phyloP scores from a whole-genome alignment of 1,284 basidiomycete genomes.

The Cystobasidium pallidum region DNA sequence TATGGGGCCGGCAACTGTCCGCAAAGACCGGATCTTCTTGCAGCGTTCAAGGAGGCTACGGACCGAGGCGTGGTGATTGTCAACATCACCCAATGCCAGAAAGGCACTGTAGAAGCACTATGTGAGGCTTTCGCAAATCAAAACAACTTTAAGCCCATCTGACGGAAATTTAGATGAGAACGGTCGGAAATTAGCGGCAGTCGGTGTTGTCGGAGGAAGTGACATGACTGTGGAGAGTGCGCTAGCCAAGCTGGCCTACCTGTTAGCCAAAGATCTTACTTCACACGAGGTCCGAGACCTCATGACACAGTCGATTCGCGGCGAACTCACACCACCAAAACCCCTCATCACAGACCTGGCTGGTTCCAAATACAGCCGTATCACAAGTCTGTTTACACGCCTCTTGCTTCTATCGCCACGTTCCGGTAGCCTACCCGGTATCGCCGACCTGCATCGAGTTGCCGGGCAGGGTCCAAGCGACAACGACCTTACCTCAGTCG shows the following conservation, averaged over 20 bases:
- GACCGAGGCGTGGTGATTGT: constrained; percentile 82
- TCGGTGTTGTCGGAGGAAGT: constrained; percentile 62
- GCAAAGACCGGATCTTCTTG: constrained; percentile 55
- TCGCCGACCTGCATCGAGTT: constrained; percentile 22
- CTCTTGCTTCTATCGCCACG: constrained; percentile 65
- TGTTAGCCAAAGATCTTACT: constrained; percentile 81
- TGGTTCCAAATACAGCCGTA: constrained; percentile 44
- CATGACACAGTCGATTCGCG: constrained; percentile 77
- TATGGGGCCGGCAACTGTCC: constrained; percentile 75
- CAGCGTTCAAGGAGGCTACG: constrained; percentile 75
- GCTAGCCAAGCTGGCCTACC: constrained; percentile 81
- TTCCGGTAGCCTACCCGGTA: not conserved
- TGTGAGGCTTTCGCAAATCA: constrained; percentile 26
- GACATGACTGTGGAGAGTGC: constrained; percentile 97
- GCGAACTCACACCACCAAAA: constrained; percentile 70
- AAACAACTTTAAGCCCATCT: constrained; percentile 17
- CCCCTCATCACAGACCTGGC: constrained; percentile 47
- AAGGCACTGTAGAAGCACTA: constrained; percentile 66
- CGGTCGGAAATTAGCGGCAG: constrained; percentile 70
- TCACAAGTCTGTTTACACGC: constrained; percentile 51
- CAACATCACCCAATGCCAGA: constrained; percentile 85
- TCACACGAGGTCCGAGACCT: constrained; percentile 71
- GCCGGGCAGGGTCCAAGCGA: constrained; percentile 28
- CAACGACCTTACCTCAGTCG: constrained; percentile 47
- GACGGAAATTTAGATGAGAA: constrained; percentile 66